A percentile compares a stretch with the other conserved stretches of the same genome.
phyloP scores from a whole-genome alignment of 1,139 yeast species.

The Pichia sp. region DNA sequence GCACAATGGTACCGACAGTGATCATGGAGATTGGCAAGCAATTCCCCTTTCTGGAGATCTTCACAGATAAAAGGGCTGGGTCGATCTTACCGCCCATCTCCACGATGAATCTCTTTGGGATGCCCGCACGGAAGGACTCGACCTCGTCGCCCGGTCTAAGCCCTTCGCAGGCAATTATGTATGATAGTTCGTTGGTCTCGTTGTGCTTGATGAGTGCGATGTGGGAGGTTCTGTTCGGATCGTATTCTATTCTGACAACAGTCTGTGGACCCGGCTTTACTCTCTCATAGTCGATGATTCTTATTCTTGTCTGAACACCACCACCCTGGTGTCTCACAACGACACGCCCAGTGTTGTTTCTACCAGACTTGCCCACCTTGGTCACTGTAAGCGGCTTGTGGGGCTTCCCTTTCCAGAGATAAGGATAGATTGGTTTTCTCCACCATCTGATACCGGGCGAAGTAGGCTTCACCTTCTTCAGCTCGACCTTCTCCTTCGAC shows the following conservation, averaged over 20 bases:
- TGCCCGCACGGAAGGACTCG: conserved; percentile 83
- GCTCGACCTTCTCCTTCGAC: conserved; percentile 62
- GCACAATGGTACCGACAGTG: conserved; percentile 88
- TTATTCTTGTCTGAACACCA: conserved; percentile 84
- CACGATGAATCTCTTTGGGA: conserved; percentile 69
- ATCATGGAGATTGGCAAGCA: conserved; percentile 90
- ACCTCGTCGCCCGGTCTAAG: conserved; percentile 88
- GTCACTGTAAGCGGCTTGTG: conserved; percentile 70
- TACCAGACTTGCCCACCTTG: conserved; percentile 75
- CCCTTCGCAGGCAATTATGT: conserved; percentile 89
- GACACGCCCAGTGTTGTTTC: conserved; percentile 84
- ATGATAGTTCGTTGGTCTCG: conserved; percentile 60
- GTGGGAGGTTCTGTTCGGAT: conserved; percentile 93
- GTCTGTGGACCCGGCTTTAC: conserved; percentile 64
- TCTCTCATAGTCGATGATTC: conserved; percentile 78
- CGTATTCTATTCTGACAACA: conserved; percentile 88
- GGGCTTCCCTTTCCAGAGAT: conserved; percentile 84
- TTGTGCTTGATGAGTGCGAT: conserved; percentile 77
- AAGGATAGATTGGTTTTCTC: conserved; percentile 81
- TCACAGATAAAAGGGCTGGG: conserved; percentile 84
- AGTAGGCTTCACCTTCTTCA: conserved; percentile 74
- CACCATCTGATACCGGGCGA: conserved; percentile 91
- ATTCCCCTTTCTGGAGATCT: conserved; percentile 90
- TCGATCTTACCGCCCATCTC: conserved; percentile 89
- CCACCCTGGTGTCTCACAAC: conserved; percentile 97